Percentiles rank a stretch among this genome's conserved stretches.
Evolutionary conservation across 176 grass and related monocot species (phyloP).

Genomic region (bread wheat (Triticum aestivum)): IWGSC_CS_RefSeq_v2.1 NC_057804.1:583176671-583177170

Average conservation of each 20-base stretch:
- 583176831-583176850: background rate
- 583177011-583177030: conserved; percentile 94
- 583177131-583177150: conserved; percentile 66
- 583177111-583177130: conserved; percentile 91
- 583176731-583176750: conserved; percentile 78
- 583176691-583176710: conserved; percentile 94
- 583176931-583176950: background rate
- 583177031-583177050: conserved; percentile 73
- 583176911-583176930: conserved; percentile 9
- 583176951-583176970: background rate
- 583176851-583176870: too few relatives aligned
- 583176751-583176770: conserved; percentile 71
- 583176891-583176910: background rate
- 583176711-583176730: conserved; percentile 94
- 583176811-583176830: background rate
- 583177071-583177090: conserved; percentile 94
- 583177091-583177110: conserved; percentile 96
- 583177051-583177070: conserved; percentile 87
- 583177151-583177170: conserved; percentile 40
- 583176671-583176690: conserved; percentile 97
- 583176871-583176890: too few relatives aligned
- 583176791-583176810: conserved; percentile 74
- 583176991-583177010: conserved; percentile 93
- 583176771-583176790: conserved; percentile 65
- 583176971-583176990: conserved; percentile 36